Conservation (phyloP, 768 basidiomycete species). For the Cyclocybe cylindracea region DNA sequence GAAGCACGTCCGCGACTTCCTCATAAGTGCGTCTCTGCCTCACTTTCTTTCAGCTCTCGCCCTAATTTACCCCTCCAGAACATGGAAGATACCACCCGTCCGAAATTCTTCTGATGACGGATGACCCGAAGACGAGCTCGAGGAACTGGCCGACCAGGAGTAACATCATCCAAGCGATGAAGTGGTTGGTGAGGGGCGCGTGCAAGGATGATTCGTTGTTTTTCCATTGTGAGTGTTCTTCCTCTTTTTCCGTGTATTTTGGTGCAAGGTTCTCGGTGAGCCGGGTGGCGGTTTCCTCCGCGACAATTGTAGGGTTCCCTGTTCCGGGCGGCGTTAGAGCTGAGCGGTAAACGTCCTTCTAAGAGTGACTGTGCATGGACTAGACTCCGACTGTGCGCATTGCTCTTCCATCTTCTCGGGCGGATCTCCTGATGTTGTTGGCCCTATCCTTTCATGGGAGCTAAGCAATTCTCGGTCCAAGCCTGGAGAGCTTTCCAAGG, state of each 20-base stretch:
- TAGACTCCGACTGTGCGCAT: not conserved
- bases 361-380: too few species aligned
- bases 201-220: slow-evolving; percentile 72
- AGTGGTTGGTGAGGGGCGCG: slow-evolving; percentile 69
- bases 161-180: slow-evolving; percentile 52
- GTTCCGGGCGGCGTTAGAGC: too few species aligned
- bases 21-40: slow-evolving; percentile 46
- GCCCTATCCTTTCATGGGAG: too few species aligned
- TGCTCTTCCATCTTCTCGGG: not conserved
- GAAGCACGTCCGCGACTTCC: slow-evolving; percentile 65
- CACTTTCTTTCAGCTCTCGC: not conserved
- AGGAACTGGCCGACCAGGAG: slow-evolving; percentile 43
- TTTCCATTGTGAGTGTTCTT: slow-evolving; percentile 59
- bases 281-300: too few species aligned
- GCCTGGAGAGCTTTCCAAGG: too few species aligned
- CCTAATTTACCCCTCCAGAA: slow-evolving; percentile 14
- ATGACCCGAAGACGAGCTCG: slow-evolving; percentile 45
- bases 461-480: too few species aligned
- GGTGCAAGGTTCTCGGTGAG: too few species aligned
- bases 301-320: too few species aligned
- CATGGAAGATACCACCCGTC: slow-evolving; percentile 55
- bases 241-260: not conserved
- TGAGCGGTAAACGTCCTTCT: too few species aligned
- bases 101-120: slow-evolving; percentile 72
- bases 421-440: too few species aligned